Base-by-base conservation (phyloP, 1,284 basidiomycete species). In the Cyathus olla region DNA sequence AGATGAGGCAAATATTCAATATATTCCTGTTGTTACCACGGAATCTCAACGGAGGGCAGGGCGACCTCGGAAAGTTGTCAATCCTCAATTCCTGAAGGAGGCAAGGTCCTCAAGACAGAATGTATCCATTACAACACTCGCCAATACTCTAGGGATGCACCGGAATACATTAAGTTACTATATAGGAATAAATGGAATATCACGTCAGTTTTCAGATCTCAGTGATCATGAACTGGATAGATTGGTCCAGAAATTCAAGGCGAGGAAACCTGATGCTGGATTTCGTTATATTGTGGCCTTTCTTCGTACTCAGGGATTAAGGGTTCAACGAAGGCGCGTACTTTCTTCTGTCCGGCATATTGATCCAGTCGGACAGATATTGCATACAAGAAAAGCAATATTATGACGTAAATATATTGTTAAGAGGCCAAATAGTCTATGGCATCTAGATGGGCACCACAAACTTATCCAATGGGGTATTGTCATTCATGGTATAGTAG, bases 361-460 rank as follows among this genome's bases (percentile, higher is more conserved):
- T 42, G 39, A 42, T 42, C 39, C 39, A 42, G 39, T 42, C 5
- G 39, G 39, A 8, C 11, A n/a, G 4, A n/a, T n/a, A 4, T 42
- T 42, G 39, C 39, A 19, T 5, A 8, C 9, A 17, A 28, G 19
- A 19, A 55, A n/a, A 9, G 29, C 65, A 0, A 76, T 79, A n/a
- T 40, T 54, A 3, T 59, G 72, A 0, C 62, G 67, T 1, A 62
- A 71, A 39, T 85, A 85, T 57, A 27, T 60, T 15, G 72, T 79
- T 1, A 37, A 69, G 2, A 53, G 73, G 0, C 80, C 82, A 4
- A 84, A 86, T 64, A 59, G 70, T 0, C 56, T 85, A 0, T 86
- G 85, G 84, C 85, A 86, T 65, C 59, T 78, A 35, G 81, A 86
- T 67, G 83, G 85, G 0, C 83, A 86, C 59, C 85, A 86, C 59